A percentile compares a stretch with the other conserved stretches of the same genome.
Conservation (phyloP, 2,329 filamentous ascomycete species). For the Cytospora leucostoma region DNA sequence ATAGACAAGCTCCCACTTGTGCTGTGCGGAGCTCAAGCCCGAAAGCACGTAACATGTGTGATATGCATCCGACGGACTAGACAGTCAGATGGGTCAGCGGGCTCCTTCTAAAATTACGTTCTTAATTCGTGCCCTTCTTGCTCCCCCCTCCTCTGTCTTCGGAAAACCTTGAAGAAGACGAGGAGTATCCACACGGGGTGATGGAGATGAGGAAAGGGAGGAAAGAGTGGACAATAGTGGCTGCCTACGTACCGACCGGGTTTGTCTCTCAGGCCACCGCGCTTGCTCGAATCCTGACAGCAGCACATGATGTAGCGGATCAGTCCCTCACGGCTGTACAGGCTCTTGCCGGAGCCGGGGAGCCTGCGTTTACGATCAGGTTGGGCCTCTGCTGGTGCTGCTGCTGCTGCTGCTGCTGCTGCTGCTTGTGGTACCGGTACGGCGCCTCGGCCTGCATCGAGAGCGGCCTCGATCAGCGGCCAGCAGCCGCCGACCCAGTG, state of each 20-base stretch:
- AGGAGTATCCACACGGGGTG: constrained; percentile 18
- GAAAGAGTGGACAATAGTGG: background rate
- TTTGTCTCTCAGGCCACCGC: constrained; percentile 89
- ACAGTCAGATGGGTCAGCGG: constrained; percentile 10
- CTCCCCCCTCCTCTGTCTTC: too few relatives aligned
- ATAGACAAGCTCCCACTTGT: constrained; percentile 56
- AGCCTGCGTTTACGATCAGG: constrained; percentile 31
- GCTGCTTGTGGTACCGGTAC: constrained; percentile 30
- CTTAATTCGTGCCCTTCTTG: too few relatives aligned
- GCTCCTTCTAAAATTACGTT: background rate
- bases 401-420: constrained; percentile 23
- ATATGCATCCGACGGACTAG: constrained; percentile 78
- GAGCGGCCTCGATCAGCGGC: constrained; percentile 81
- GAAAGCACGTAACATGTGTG: constrained; percentile 91
- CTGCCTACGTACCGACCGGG: constrained; percentile 72
- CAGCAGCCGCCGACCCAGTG: constrained; percentile 97
- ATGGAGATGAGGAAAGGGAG: constrained; percentile 10
- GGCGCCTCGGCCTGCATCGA: constrained; percentile 51
- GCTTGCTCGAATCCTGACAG: constrained; percentile 71
- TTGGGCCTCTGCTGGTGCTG: constrained; percentile 30
- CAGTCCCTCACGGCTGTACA: constrained; percentile 83
- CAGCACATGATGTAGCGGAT: constrained; percentile 88
- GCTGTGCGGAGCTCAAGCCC: constrained; percentile 80
- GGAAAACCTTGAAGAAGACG: background rate
- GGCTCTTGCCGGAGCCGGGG: constrained; percentile 42